Evolutionary conservation across 306 rosid genomes (phyloP), one percentile per base, ranked within the genome.

Genomic region (Mimosa pudica): DNA sequence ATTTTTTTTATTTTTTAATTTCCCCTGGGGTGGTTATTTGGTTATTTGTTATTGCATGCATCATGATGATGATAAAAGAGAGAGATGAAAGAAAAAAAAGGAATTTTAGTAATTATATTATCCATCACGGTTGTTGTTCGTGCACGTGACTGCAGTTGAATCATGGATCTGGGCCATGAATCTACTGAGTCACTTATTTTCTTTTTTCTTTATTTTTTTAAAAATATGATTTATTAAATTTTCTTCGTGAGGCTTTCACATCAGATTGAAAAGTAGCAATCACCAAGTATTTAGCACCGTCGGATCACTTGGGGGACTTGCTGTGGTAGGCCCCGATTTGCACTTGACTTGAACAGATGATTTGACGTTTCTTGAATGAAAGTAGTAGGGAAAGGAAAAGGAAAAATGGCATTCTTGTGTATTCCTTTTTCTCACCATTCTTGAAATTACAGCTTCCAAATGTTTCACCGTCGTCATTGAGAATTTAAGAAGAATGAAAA

Each of bases 111-210:
- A 70, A 45, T 81, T 81, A 76, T 75, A 45, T 81, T 81, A 76
- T 75, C 66, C 84, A 80, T 85, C 75, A 63, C 45, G 85, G 86
- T 84, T 79, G 84, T 84, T 77, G 82, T 55, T 87, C 71, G 84
- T 86, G 97, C 98, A 94, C 97, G 98, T 92, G 98, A 91, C 80
- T 82, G 82, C 80, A 80, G 82, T 81, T 88, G 85, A 87, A 88
- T 89, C 89, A 80, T 84, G 90, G 95, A 91, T 92, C 90, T 86
- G 91, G 85, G 91, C 89, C 90, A 83, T 58, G 81, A 74, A 74
- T 69, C 82, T 82, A 52, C 60, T 70, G 88, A 82, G 79, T 61
- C 78, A 82, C 73, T 70, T 57, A 60, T 55, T 55, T 17, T 55
- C 36, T 60, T 20, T 58, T 77, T 68, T 65, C 46, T 80, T 63